phyloP scores from a whole-genome alignment of 164 flowering plant species.

The Cinnamomum micranthum region DNA sequence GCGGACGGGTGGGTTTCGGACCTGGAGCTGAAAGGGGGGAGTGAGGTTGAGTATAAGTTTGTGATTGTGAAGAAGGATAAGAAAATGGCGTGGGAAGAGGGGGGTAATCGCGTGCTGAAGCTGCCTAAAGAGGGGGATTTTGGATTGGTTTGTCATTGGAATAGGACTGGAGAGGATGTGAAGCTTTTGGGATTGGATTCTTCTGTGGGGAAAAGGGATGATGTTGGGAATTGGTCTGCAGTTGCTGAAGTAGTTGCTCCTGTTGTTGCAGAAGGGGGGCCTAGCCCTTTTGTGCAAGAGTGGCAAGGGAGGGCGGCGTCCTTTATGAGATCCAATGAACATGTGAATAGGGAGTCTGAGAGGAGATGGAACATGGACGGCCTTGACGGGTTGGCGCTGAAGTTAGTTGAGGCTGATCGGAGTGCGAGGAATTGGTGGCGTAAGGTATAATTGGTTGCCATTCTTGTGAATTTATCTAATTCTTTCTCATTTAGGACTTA shows the following conservation, averaged over 20 bases:
- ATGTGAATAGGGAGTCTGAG: slow-evolving; percentile 40
- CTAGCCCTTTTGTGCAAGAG: slow-evolving; percentile 79
- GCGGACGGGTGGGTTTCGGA: slow-evolving; percentile 74
- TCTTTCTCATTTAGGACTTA: neutral
- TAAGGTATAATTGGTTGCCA: slow-evolving; percentile 46
- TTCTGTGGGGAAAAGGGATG: slow-evolving; percentile 16
- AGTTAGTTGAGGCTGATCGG: slow-evolving; percentile 77
- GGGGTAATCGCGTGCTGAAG: slow-evolving; percentile 57
- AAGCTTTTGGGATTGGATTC: slow-evolving; percentile 31
- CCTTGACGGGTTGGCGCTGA: slow-evolving; percentile 63
- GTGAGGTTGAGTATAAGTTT: slow-evolving; percentile 68
- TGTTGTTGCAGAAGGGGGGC: slow-evolving; percentile 24
- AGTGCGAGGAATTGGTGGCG: slow-evolving; percentile 85
- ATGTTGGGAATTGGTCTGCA: slow-evolving; percentile 20
- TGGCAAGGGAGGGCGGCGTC: slow-evolving; percentile 80
- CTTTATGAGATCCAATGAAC: slow-evolving; percentile 85
- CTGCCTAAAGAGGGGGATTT: slow-evolving; percentile 53
- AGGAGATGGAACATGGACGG: slow-evolving; percentile 77
- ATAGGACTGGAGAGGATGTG: slow-evolving; percentile 50
- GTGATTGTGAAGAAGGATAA: slow-evolving; percentile 44
- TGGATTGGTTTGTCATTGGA: slow-evolving; percentile 65
- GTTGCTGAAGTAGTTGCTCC: slow-evolving; percentile 6
- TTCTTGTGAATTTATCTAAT: neutral
- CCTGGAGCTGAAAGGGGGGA: slow-evolving; percentile 47
- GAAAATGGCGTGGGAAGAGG: slow-evolving; percentile 66